Percentiles rank a stretch among this genome's conserved stretches.
phyloP scores from a whole-genome alignment of 2,329 filamentous ascomycete genomes.

The Microsporum canis region DNA sequence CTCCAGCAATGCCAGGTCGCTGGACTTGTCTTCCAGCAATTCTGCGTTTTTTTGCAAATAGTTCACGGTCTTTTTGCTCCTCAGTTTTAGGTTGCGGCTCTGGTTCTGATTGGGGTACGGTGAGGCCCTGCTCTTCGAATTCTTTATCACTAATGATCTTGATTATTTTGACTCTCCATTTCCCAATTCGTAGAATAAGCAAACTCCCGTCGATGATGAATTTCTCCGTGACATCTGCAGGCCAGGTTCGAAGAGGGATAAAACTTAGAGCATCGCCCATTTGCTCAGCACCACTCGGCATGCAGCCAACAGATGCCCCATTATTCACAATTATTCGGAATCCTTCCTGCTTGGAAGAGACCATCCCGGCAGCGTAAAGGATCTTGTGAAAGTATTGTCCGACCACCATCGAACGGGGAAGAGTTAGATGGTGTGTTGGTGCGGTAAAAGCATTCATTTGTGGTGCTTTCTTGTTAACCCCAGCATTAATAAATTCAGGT shows the following conservation, averaged over 20 bases:
- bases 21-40: background rate
- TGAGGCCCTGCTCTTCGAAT: slow-evolving; percentile 36
- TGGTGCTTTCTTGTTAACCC: background rate
- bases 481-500: background rate
- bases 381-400: slow-evolving; percentile 40
- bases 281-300: slow-evolving; percentile 28
- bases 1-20: background rate
- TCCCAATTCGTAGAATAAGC: slow-evolving; percentile 47
- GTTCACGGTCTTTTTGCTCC: background rate
- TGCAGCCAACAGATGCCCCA: slow-evolving; percentile 41
- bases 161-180: slow-evolving; percentile 50
- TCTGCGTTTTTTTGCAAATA: background rate
- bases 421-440: slow-evolving; percentile 11
- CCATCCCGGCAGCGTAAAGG: slow-evolving; percentile 42
- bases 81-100: background rate
- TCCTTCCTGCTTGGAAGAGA: slow-evolving; percentile 41
- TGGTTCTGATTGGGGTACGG: background rate
- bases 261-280: slow-evolving; percentile 40
- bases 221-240: slow-evolving; percentile 33
- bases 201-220: slow-evolving; percentile 42
- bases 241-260: slow-evolving; percentile 38
- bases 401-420: slow-evolving; percentile 39
- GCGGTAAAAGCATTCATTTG: slow-evolving; percentile 4
- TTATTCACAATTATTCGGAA: slow-evolving; percentile 39
- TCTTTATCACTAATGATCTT: slow-evolving; percentile 45